A percentile compares a stretch with the other conserved stretches of the same genome.
Evolutionary conservation across 805 yeast species (phyloP).

Genomic region (Ogataea zsoltii): DNA sequence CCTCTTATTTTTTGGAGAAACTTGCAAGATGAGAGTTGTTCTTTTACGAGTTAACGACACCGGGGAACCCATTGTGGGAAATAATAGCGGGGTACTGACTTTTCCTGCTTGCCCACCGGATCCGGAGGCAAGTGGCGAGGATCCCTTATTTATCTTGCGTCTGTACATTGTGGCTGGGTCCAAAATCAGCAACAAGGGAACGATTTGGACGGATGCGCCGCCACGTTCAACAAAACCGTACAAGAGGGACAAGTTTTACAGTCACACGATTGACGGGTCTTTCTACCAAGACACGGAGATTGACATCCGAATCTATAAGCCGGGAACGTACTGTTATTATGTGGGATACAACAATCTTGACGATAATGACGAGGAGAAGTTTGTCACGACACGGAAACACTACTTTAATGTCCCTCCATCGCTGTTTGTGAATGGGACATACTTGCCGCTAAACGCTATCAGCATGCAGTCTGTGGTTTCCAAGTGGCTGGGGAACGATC

Average conservation of each 20-base stretch:
- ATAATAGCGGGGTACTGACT: slow-evolving; percentile 49
- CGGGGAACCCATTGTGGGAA: slow-evolving; percentile 46
- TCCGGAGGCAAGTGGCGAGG: slow-evolving; percentile 31
- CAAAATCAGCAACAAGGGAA: slow-evolving; percentile 67
- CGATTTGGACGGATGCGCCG: slow-evolving; percentile 75
- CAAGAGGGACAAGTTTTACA: slow-evolving; percentile 55
- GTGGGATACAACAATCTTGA: slow-evolving; percentile 50
- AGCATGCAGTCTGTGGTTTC: slow-evolving; percentile 84
- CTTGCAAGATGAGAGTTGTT: slow-evolving; percentile 36
- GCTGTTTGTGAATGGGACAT: slow-evolving; percentile 53
- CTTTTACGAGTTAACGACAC: slow-evolving; percentile 46
- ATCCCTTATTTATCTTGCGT: slow-evolving; percentile 48
- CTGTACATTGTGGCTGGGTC: slow-evolving; percentile 76
- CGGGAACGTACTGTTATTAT: slow-evolving; percentile 82
- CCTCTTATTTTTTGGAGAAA: too few relatives aligned
- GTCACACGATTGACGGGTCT: slow-evolving; percentile 50
- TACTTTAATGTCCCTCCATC: slow-evolving; percentile 83
- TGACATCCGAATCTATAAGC: slow-evolving; percentile 59
- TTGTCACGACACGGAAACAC: slow-evolving; percentile 56
- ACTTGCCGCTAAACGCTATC: slow-evolving; percentile 72
- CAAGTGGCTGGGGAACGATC: slow-evolving; percentile 80
- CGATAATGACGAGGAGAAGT: slow-evolving; percentile 27
- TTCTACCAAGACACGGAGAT: slow-evolving; percentile 66
- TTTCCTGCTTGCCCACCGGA: slow-evolving; percentile 48
- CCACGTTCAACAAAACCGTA: slow-evolving; percentile 42